Conservation (phyloP, 805 yeast genomes). For the Candida arabinofermentans region DNA sequence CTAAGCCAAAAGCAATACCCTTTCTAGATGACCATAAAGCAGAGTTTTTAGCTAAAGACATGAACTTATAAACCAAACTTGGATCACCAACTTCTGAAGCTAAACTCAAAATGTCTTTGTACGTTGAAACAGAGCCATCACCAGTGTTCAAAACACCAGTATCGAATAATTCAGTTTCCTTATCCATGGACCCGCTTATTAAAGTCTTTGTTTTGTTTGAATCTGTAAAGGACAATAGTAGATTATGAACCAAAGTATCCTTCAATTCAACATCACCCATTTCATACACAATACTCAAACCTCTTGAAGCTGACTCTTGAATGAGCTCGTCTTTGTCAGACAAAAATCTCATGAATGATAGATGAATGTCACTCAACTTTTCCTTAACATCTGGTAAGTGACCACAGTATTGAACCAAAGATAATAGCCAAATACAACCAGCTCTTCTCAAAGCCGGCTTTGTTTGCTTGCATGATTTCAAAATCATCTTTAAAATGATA, state of each 20-base stretch:
- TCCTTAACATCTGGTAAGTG: slow-evolving; percentile 36
- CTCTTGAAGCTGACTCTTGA: slow-evolving; percentile 92
- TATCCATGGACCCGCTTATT: slow-evolving; percentile 64
- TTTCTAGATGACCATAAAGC: slow-evolving; percentile 89
- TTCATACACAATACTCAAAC: slow-evolving; percentile 78
- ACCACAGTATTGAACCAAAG: slow-evolving; percentile 72
- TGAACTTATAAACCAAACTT: slow-evolving; percentile 85
- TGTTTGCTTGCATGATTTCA: slow-evolving; percentile 53
- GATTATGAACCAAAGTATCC: slow-evolving; percentile 67
- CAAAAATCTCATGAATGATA: slow-evolving; percentile 70
- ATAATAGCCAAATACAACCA: slow-evolving; percentile 81
- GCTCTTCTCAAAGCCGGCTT: slow-evolving; percentile 74
- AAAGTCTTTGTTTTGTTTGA: slow-evolving; percentile 44
- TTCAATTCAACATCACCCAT: slow-evolving; percentile 63
- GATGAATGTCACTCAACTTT: slow-evolving; percentile 59
- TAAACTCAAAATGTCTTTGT: slow-evolving; percentile 79
- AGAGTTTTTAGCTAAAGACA: slow-evolving; percentile 86
- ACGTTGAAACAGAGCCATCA: slow-evolving; percentile 85
- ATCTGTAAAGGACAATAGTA: slow-evolving; percentile 76
- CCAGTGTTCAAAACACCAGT: slow-evolving; percentile 75
- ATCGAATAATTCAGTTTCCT: slow-evolving; percentile 81
- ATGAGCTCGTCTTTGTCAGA: slow-evolving; percentile 79
- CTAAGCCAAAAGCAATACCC: slow-evolving; percentile 92
- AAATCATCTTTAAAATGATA: slow-evolving; percentile 42
- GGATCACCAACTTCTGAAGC: slow-evolving; percentile 98